Percentiles rank a stretch among this genome's conserved stretches.
These are phyloP conservation scores for Xylaria acuta DNA, from an alignment of 495 filamentous ascomycete species.

Conservation along the genomic window DNA sequence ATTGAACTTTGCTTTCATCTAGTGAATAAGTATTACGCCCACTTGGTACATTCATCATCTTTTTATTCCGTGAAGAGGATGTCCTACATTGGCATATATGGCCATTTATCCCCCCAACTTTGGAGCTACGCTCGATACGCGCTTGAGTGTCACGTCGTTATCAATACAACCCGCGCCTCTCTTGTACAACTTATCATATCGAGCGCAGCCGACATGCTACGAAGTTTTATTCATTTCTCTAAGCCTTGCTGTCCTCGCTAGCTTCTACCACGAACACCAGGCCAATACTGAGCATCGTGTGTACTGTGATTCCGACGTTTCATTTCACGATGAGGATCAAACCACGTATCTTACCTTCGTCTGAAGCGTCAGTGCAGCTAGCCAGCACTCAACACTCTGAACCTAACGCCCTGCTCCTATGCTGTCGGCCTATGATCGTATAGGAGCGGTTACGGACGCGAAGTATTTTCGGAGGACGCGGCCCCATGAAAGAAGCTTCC, in stretches of 20 bases:
- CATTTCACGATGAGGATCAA: neutral
- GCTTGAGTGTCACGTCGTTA: neutral
- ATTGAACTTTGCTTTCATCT: neutral
- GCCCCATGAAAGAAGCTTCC: conserved; percentile 5
- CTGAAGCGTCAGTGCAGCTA: neutral
- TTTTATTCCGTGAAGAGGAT: neutral
- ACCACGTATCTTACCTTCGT: neutral
- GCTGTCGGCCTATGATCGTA: neutral
- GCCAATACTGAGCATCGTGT: neutral
- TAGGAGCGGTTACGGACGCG: conserved; percentile 1
- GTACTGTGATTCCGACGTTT: neutral
- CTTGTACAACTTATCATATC: neutral
- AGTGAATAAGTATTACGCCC: neutral
- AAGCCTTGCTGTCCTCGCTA: neutral
- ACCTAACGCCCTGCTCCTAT: neutral
- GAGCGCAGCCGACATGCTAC: neutral
- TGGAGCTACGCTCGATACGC: neutral
- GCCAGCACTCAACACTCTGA: neutral
- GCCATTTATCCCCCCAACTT: neutral
- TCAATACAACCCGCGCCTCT: neutral
- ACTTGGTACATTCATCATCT: neutral
- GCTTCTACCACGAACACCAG: neutral
- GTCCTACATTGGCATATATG: neutral
- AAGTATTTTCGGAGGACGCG: conserved; percentile 5
- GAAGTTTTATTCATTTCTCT: neutral